Base-by-base conservation (phyloP, 352 stramenopile genomes). In the Pythium rishiriense region DNA sequence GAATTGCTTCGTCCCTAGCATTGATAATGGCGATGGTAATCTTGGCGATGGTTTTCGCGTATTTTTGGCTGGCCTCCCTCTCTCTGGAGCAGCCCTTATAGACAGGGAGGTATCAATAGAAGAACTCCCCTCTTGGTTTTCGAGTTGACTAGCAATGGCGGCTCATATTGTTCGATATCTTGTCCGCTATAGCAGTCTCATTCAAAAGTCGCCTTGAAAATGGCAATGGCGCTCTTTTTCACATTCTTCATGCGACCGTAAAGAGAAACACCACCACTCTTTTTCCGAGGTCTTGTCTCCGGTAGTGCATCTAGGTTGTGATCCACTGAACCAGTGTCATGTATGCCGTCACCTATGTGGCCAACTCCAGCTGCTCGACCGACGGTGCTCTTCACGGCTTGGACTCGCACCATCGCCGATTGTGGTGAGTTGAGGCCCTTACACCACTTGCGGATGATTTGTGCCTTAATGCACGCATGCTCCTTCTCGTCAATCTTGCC, bases 401-500 rank as follows among this genome's bases (percentile, higher is more conserved):
- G 83, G 17, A 92, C 82, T 37, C 83, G 78, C 28, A 87, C 65
- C 81, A 92, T 88, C n/a, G 79, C 81, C 14, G 83, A 88, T 58
- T 90, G 83, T 3, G 84, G 84, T 17, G 82, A 91, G 57, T 93
- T 90, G 58, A 93, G 82, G 15, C 79, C 80, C 53, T 88, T 86
- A 59, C 84, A 93, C 80, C 81, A 93, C 52, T 91, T 93, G 39
- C 84, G 76, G 21, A 93, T 81, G 58, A 93, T 93, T 65, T 91
- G 81, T 17, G 79, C 78, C 47, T 86, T 85, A 65, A 93, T 93
- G 65, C 81, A 93, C n/a, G 81, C 83, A 58, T 91, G 82, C 50
- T 93, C 84, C 60, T 91, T 93, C 70, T 93, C 84, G 65, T 93
- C 84, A 57, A 93, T 93, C 64, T 90, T 90, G 15, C 84, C 84